A percentile compares a stretch with the other conserved stretches of the same genome.
Evolutionary conservation across 1,284 basidiomycete genomes (phyloP).

Genomic region (Fistulinella cinereoalba): DNA sequence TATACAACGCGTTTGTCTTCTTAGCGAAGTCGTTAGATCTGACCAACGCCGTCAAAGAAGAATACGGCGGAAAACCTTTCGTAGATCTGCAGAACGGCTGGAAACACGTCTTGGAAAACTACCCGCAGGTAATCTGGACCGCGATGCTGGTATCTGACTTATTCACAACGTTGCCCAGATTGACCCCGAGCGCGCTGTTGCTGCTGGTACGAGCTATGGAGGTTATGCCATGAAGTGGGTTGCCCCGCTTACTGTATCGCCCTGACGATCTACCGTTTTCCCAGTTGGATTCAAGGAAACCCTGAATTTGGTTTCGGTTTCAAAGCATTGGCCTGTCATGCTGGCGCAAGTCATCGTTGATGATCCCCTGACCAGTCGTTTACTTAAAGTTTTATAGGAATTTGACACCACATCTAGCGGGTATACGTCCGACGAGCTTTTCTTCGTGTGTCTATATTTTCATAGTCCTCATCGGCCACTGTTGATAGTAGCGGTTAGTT

Average conservation of each 20-base stretch:
- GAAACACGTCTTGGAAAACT: conserved; percentile 64
- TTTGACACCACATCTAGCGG: conserved; percentile 74
- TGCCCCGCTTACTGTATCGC: not conserved
- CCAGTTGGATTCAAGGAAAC: conserved; percentile 91
- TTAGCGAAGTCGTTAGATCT: conserved; percentile 50
- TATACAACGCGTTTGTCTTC: not conserved
- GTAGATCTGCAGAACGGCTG: conserved; percentile 77
- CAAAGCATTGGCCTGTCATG: conserved; percentile 86
- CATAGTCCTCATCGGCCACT: not conserved
- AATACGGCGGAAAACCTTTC: conserved; percentile 88
- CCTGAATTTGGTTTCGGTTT: conserved; percentile 82
- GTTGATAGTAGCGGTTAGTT: conserved; percentile 46
- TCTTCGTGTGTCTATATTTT: conserved; percentile 59
- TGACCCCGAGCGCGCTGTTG: conserved; percentile 76
- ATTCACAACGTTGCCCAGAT: conserved; percentile 48
- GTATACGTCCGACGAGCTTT: conserved; percentile 82
- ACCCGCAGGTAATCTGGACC: conserved; percentile 57
- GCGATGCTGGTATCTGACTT: not conserved
- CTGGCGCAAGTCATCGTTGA: conserved; percentile 56
- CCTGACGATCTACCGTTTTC: conserved; percentile 11
- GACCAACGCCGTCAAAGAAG: conserved; percentile 72
- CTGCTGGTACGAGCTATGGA: conserved; percentile 79
- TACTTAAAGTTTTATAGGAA: too few species aligned
- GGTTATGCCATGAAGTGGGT: conserved; percentile 81
- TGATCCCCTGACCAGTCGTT: conserved; percentile 2